Evolutionary conservation across 345 rosid genomes (phyloP), one percentile per base, ranked within the genome.

Genomic region (Punica granatum): DNA sequence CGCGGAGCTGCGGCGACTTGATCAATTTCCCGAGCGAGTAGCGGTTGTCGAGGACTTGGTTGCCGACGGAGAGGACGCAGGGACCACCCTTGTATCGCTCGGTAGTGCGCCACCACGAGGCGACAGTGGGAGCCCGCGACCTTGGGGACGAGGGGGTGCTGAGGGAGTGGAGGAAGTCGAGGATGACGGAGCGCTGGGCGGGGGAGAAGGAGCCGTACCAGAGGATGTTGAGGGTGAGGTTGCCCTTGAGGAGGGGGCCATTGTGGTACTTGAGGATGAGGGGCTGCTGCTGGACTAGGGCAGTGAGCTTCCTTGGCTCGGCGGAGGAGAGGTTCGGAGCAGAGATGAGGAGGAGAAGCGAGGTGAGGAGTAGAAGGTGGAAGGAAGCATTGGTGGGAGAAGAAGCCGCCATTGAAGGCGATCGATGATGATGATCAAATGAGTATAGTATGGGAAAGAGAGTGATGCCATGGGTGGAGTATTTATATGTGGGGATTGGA

Each of bases 181-280:
- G 73, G 69, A 81, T 56, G 44, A 81, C 56, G 60, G 85, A 43
- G n/a, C 82, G 78, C 48, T 81, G 85, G 39, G 63, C 39, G 0
- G 80, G 70, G 3, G 78, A 61, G 74, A 81, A 81, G n/a, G 56
- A 4, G 9, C 82, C 85, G 69, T 81, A 81, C 85, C 85, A 81
- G 25, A 78, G 68, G 19, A 81, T 63, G 73, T 78, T 78, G 61
- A 78, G 75, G 63, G 76, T 63, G 69, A 81, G 37, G 69, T 81
- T 73, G 13, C 82, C 80, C 34, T 78, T 78, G 26, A 78, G 68
- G 31, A 81, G 84, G 23, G 71, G 51, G 43, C 82, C 85, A 63
- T 81, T 76, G 41, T 81, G 82, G 75, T 81, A 81, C 37, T 73
- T 69, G 15, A 81, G 78, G 4, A 78, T 69, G 34, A 81, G 70